Conservation (phyloP, 495 filamentous ascomycete species). For the Penicillium turbatum region DNA sequence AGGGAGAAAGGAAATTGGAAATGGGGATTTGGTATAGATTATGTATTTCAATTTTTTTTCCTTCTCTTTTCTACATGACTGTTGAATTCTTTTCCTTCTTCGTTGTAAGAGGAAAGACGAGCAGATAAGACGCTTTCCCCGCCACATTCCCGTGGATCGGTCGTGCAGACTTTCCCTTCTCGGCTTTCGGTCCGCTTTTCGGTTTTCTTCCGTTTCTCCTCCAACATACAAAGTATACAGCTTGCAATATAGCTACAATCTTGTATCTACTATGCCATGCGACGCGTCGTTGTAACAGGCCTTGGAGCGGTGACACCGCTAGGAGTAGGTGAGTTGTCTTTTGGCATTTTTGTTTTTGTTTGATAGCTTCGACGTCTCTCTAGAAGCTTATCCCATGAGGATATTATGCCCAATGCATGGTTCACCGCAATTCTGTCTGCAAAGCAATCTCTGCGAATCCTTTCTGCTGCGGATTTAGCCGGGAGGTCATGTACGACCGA, state of each 20-base stretch:
- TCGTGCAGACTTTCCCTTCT: conserved; percentile 50
- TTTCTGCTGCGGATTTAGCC: background rate
- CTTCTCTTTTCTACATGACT: background rate
- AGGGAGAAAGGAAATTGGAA: conserved; percentile 18
- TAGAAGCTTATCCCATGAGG: background rate
- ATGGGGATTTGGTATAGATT: conserved; percentile 6
- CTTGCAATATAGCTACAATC: too few relatives aligned
- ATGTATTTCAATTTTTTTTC: background rate
- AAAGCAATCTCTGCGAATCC: background rate
- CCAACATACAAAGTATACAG: too few relatives aligned
- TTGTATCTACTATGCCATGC: conserved; percentile 56
- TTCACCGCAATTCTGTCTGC: background rate
- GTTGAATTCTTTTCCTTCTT: conserved; percentile 10
- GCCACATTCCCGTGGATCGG: conserved; percentile 13
- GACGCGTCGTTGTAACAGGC: conserved; percentile 92
- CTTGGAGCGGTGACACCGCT: conserved; percentile 90
- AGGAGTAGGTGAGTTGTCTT: conserved; percentile 59
- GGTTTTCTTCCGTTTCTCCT: conserved; percentile 8
- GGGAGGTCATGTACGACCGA: background rate
- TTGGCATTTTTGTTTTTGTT: background rate
- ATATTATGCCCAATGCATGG: background rate
- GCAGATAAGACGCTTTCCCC: conserved; percentile 16
- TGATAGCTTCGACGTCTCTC: background rate
- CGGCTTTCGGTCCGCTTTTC: conserved; percentile 16
- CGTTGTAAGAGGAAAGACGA: conserved; percentile 26